Evolutionary conservation across 306 rosid species (phyloP), one percentile per base, ranked within the genome.

Genomic region (Gleditsia sinensis): DNA sequence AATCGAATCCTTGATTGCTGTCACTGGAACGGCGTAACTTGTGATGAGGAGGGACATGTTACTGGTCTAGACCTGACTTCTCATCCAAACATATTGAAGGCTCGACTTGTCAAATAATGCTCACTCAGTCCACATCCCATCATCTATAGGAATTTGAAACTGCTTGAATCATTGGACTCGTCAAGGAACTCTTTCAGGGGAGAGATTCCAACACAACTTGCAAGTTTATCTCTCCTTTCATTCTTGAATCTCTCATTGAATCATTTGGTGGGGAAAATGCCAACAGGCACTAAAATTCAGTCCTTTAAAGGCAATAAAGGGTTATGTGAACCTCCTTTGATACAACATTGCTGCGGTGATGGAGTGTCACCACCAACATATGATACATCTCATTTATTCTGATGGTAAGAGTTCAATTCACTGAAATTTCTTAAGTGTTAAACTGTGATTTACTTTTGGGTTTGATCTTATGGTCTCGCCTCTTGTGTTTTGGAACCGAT

Each of bases 101-200:
- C 84, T 83, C 34, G 79, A 86, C 64, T 33, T 81, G 50, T 83
- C 86, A 13, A 12, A 74, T 9, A 86, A 86, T 79, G 77, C 56
- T 69, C 59, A 81, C 4, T 14, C 49, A 4, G 84, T 81, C 13
- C 25, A 51, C 7, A 81, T 86, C 13, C 86, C 83, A 16, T 45
- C 69, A 13, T 81, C 78, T 0, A 23, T 81, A 0, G 86, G 0
- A 76, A 81, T 3, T 28, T 86, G 39, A 46, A 9, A 9, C 0
- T 0, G 2, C 58, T 86, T 0, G 88, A 86, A 21, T 81, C 86
- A 3, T 73, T 86, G 42, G 86, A 81, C 75, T 45, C 81, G 1
- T 86, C 90, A 33, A 19, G 11, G 9, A 83, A 86, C 72, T 0
- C 36, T 6, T 27, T 86, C 5, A 42, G 3, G 0, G 86, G 84